Evolutionary conservation across 2,329 filamentous ascomycete genomes (phyloP).

Genomic region (Pyricularia sp.): DNA sequence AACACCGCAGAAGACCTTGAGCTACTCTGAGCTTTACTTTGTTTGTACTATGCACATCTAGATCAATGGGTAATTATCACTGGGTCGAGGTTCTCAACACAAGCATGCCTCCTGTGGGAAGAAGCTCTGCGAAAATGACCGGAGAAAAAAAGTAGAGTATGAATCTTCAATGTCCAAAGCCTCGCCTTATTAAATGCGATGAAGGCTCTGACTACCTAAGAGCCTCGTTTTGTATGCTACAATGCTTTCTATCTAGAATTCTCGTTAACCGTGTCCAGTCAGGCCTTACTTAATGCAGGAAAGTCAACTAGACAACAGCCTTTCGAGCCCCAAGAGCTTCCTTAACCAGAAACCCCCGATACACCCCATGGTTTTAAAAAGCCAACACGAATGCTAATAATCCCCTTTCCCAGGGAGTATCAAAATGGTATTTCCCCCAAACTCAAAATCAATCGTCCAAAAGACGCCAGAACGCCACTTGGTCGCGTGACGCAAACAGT

Average conservation of each 20-base stretch:
- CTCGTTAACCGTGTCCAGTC: not conserved
- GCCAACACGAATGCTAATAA: conserved; percentile 3
- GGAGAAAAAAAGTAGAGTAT: not conserved
- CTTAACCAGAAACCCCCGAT: not conserved
- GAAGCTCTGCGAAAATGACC: not conserved
- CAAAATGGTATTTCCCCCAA: conserved; percentile 10
- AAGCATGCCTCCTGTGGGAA: not conserved
- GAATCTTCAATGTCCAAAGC: not conserved
- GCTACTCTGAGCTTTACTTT: no score
- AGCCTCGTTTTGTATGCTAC: not conserved
- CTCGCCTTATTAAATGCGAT: not conserved
- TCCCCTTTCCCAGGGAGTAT: conserved; percentile 8
- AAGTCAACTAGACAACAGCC: conserved; percentile 5
- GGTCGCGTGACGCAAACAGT: conserved; percentile 9
- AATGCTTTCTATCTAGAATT: not conserved
- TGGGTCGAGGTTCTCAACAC: not conserved
- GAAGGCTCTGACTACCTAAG: not conserved
- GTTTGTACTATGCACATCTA: not conserved
- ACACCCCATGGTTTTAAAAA: not conserved
- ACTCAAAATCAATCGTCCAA: not conserved
- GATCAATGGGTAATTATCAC: not conserved
- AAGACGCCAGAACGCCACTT: conserved; percentile 11
- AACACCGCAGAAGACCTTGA: no score
- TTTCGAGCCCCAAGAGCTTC: conserved; percentile 1
- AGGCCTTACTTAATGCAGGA: not conserved